phyloP scores from a whole-genome alignment of 805 yeast genomes.

The Scheffersomyces lignosus region DNA sequence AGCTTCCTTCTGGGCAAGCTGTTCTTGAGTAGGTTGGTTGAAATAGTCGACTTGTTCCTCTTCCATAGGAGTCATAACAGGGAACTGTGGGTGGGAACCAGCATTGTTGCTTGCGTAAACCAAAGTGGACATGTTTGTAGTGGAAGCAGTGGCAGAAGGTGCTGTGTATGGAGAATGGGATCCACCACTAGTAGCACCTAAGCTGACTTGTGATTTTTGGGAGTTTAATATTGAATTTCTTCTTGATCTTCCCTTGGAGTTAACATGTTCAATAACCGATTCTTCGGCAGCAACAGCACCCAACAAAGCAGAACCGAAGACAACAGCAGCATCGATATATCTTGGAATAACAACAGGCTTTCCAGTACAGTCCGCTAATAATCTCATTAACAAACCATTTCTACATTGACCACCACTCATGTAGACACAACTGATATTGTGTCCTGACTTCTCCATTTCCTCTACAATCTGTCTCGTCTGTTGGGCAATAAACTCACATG shows the following conservation, averaged over 20 bases:
- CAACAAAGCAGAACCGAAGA: conserved; percentile 89
- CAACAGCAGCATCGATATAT: conserved; percentile 96
- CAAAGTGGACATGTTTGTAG: conserved; percentile 55
- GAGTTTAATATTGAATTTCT: conserved; percentile 31
- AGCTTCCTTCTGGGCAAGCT: conserved; percentile 22
- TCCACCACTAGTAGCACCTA: conserved; percentile 15
- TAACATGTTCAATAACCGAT: conserved; percentile 41
- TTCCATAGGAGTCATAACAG: conserved; percentile 39
- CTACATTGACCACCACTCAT: conserved; percentile 98
- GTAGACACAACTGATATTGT: conserved; percentile 69
- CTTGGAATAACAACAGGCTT: conserved; percentile 89
- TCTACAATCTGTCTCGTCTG: conserved; percentile 95
- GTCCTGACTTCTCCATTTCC: conserved; percentile 80
- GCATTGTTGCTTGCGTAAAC: conserved; percentile 34
- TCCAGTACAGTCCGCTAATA: conserved; percentile 91
- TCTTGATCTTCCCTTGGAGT: conserved; percentile 34
- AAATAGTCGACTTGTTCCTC: conserved; percentile 42
- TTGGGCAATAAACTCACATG: conserved; percentile 96
- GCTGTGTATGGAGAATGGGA: conserved; percentile 72
- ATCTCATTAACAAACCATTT: conserved; percentile 82
- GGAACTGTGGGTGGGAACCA: conserved; percentile 29
- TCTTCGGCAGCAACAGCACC: conserved; percentile 92
- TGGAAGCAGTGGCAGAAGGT: conserved; percentile 73
- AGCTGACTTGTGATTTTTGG: conserved; percentile 32
- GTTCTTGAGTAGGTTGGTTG: conserved; percentile 25